Evolutionary conservation across 441 rosid species (phyloP), one percentile per base, ranked within the genome.

Genomic region (Gossypium aridum): DNA sequence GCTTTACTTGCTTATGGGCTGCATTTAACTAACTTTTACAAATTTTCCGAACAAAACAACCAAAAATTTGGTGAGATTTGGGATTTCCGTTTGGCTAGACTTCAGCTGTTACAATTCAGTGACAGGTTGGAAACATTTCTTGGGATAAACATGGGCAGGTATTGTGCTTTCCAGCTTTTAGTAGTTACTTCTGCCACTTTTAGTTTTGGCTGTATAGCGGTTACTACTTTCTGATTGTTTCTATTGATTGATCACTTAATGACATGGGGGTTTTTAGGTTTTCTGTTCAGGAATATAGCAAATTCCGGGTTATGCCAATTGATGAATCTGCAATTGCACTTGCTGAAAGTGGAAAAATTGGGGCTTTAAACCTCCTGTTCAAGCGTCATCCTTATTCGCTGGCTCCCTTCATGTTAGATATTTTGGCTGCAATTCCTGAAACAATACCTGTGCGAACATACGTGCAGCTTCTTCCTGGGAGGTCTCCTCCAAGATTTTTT

Each of bases 91-190:
- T 75, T 92, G 83, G 84, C 92, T 71, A 94, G 99, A 86, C 96
- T 96, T 80, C 90, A 87, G 83, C 77, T 96, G 67, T 80, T 91
- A 84, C 98, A 92, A 76, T 96, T 87, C 78, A 78, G 79, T 81
- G 99, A 96, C 81, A 85, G 94, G 79, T 83, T 96, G 72, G 99
- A 96, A 88, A 92, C 98, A 64, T 96, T 81, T 86, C 76, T 94
- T 85, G 99, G 99, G 72, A 90, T 96, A 83, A 96, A 90, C 90
- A 96, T 94, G 99, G 98, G 99, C 90, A 94, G 99, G 99, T 93
- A 90, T 78, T 73, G 39, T 79, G 63, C 66, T 72, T 61, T 76
- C 69, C 75, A 25, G 26, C 62, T 57, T 75, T 16, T 55, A 74
- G 5, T 31, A 13, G 64, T 63, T 67, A 4, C 23, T 62, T 37